Evolutionary conservation across 345 rosid genomes (phyloP).

Genomic region (Limnanthes douglasii): DNA sequence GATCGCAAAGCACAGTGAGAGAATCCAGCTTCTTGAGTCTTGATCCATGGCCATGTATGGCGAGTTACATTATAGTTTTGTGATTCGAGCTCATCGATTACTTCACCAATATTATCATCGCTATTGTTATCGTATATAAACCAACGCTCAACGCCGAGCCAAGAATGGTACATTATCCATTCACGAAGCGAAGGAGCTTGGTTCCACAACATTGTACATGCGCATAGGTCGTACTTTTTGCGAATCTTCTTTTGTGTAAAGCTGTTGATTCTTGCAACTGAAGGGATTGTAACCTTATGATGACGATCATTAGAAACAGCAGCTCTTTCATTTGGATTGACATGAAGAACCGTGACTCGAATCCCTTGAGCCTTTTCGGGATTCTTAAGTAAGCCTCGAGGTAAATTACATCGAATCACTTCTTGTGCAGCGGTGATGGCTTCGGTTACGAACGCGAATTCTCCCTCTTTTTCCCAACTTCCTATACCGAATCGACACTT

Average conservation of each 20-base stretch:
- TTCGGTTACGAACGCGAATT: constrained; percentile 26
- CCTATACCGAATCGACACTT: constrained; percentile 57
- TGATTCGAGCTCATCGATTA: constrained; percentile 34
- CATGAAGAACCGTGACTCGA: constrained; percentile 9
- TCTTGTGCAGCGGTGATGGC: constrained; percentile 84
- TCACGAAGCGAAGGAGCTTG: constrained; percentile 69
- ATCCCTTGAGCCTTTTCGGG: constrained; percentile 34
- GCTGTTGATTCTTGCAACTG: constrained; percentile 51
- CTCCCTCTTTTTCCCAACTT: constrained; percentile 21
- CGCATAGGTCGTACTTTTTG: constrained; percentile 61
- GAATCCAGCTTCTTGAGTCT: constrained; percentile 96
- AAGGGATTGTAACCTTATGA: constrained; percentile 5
- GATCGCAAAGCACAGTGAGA: constrained; percentile 85
- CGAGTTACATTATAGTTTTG: constrained; percentile 52
- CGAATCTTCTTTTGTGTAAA: constrained; percentile 10
- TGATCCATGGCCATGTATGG: constrained; percentile 94
- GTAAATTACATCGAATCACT: constrained; percentile 72
- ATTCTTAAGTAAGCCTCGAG: constrained; percentile 35
- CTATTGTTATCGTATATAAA: constrained; percentile 96
- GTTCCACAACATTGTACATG: constrained; percentile 91
- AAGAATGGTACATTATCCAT: constrained; percentile 82
- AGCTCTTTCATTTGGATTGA: constrained; percentile 10
- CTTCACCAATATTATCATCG: constrained; percentile 48
- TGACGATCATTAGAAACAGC: constrained; percentile 5
- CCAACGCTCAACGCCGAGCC: constrained; percentile 94